Conservation (phyloP, 805 yeast genomes). For the Wickerhamiella bombiphila region DNA sequence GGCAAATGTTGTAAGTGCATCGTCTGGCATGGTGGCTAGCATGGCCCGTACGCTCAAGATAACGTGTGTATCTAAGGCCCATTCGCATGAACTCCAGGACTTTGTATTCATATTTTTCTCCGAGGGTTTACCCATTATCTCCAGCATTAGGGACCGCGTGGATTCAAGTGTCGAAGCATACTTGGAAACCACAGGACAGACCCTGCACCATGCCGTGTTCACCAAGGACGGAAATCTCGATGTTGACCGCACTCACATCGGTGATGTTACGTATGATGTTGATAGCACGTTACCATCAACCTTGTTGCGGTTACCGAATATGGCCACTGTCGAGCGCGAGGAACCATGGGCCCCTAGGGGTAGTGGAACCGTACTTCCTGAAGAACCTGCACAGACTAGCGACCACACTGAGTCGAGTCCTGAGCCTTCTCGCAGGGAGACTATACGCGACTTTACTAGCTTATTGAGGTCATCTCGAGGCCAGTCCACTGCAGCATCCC, state of each 20-base stretch:
- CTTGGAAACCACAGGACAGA: background rate
- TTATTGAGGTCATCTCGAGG: too few relatives aligned
- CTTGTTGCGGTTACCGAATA: too few relatives aligned
- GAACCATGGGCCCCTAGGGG: too few relatives aligned
- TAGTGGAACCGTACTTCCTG: too few relatives aligned
- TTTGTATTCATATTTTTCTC: background rate
- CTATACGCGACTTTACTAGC: too few relatives aligned
- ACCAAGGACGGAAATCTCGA: background rate
- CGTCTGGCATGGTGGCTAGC: slow-evolving; percentile 41
- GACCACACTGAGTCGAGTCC: too few relatives aligned
- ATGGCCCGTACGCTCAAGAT: slow-evolving; percentile 31
- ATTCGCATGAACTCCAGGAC: slow-evolving; percentile 1
- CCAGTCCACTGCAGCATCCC: too few relatives aligned
- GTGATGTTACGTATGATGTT: background rate
- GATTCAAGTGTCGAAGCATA: too few relatives aligned
- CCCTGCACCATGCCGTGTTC: background rate
- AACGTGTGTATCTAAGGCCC: slow-evolving; percentile 3
- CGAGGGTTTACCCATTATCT: background rate
- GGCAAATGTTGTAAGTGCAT: slow-evolving; percentile 47
- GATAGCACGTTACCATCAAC: background rate
- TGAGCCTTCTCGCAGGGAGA: too few relatives aligned
- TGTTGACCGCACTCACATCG: background rate
- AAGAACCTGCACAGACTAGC: too few relatives aligned
- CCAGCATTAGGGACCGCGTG: background rate
- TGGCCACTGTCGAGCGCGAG: too few relatives aligned